These are phyloP conservation scores for Aleurites moluccanus DNA, from an alignment of 441 rosid genomes.

Conservation along the genomic window DNA sequence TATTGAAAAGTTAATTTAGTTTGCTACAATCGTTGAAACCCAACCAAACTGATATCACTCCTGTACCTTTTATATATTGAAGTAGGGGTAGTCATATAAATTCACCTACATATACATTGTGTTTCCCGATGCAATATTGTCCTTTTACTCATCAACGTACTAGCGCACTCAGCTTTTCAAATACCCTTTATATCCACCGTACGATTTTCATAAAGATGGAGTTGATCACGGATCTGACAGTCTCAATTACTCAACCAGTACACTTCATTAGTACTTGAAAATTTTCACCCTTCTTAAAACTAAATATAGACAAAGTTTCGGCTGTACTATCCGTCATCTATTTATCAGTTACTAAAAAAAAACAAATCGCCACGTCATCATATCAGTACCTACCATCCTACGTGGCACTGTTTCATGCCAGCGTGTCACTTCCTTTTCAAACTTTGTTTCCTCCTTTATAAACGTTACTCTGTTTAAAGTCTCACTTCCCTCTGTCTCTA, in stretches of 20 bases:
- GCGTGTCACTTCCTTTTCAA: constrained; percentile 4
- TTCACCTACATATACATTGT: not conserved
- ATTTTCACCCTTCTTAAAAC: not conserved
- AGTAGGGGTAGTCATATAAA: not conserved
- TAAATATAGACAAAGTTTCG: not conserved
- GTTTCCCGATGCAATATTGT: constrained; percentile 9
- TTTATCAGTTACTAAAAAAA: constrained; percentile 4
- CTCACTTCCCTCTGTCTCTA: not conserved
- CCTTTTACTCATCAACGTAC: not conserved
- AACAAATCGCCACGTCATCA: constrained; percentile 20
- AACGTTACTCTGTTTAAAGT: constrained; percentile 15
- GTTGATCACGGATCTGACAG: not conserved
- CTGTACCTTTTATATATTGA: too few relatives aligned
- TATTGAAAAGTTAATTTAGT: too few relatives aligned
- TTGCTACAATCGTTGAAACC: too few relatives aligned
- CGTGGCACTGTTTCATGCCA: constrained; percentile 14
- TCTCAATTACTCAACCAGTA: not conserved
- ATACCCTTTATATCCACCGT: not conserved
- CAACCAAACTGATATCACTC: too few relatives aligned
- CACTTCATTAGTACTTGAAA: not conserved
- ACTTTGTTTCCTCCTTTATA: not conserved
- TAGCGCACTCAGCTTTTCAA: not conserved
- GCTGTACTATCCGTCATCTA: not conserved
- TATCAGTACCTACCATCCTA: constrained; percentile 1
- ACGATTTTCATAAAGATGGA: not conserved